phyloP scores from a whole-genome alignment of 805 yeast genomes.

The Metschnikowia gelsemii region DNA sequence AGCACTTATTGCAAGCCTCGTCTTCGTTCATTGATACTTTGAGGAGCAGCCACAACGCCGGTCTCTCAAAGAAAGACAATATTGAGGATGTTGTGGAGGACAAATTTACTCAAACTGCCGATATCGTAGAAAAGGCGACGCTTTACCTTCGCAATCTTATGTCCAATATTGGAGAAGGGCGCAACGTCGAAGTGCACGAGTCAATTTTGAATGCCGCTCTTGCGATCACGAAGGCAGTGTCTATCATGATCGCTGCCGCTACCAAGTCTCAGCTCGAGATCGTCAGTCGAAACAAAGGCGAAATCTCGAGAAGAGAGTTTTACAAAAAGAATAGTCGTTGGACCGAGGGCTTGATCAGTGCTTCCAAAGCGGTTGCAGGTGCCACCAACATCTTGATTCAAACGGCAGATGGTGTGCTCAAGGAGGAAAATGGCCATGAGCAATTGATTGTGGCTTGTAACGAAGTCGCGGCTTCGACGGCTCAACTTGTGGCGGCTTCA shows the following conservation, averaged over 20 bases:
- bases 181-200: slow-evolving; percentile 68
- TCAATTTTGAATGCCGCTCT: slow-evolving; percentile 76
- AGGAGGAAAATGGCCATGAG: slow-evolving; percentile 65
- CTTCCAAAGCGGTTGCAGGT: slow-evolving; percentile 81
- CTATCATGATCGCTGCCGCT: slow-evolving; percentile 68
- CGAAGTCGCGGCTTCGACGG: slow-evolving; percentile 90
- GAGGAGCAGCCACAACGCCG: slow-evolving; percentile 29
- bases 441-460: slow-evolving; percentile 86
- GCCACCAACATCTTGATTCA: slow-evolving; percentile 78
- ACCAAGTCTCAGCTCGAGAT: slow-evolving; percentile 81
- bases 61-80: slow-evolving; percentile 44
- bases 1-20: slow-evolving; percentile 63
- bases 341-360: slow-evolving; percentile 92
- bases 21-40: slow-evolving; percentile 55
- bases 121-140: slow-evolving; percentile 65
- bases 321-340: slow-evolving; percentile 86
- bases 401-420: slow-evolving; percentile 83
- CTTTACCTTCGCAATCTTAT: slow-evolving; percentile 54
- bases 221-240: slow-evolving; percentile 76
- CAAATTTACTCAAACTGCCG: slow-evolving; percentile 73
- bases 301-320: slow-evolving; percentile 65
- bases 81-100: slow-evolving; percentile 68
- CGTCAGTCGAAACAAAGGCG: slow-evolving; percentile 66
- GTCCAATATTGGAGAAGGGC: slow-evolving; percentile 51
- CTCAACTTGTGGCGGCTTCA: slow-evolving; percentile 88